A percentile compares a stretch with the other conserved stretches of the same genome.
These are phyloP conservation scores for Dioscorea zingiberensis DNA, from an alignment of 106 monocot genomes.

Conservation along the genomic window DNA sequence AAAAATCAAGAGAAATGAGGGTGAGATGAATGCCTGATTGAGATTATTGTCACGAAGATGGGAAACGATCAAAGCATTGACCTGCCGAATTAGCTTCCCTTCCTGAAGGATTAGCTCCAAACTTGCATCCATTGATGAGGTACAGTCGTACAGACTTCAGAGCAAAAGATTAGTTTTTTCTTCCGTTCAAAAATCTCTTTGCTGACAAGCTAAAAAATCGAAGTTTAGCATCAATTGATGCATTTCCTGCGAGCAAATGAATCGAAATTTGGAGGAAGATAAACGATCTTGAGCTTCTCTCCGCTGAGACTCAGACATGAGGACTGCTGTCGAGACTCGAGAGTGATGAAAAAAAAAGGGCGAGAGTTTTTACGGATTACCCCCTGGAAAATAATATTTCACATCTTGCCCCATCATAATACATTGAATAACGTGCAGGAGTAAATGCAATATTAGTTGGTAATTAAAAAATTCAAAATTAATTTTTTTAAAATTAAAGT, in stretches of 20 bases:
- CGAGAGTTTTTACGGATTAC: not conserved
- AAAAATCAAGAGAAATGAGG: not conserved
- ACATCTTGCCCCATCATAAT: not conserved
- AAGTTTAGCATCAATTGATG: not conserved
- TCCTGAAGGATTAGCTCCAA: slow-evolving; percentile 60
- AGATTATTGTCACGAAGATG: slow-evolving; percentile 70
- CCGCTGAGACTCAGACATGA: not conserved
- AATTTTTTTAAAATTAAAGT: no score
- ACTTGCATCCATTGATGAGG: slow-evolving; percentile 34
- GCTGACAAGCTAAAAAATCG: not conserved
- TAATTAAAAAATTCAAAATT: no score
- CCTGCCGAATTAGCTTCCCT: slow-evolving; percentile 74
- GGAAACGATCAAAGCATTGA: slow-evolving; percentile 69
- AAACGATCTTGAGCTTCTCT: not conserved
- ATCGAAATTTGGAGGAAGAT: not conserved
- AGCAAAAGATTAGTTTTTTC: not conserved
- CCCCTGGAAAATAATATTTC: not conserved
- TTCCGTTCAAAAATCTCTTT: not conserved
- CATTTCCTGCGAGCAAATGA: no score
- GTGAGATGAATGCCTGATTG: slow-evolving; percentile 40
- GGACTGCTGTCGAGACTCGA: not conserved
- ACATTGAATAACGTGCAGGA: no score
- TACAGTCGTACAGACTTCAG: not conserved
- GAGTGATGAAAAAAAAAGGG: not conserved
- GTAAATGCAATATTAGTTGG: no score